Evolutionary conservation across 31 red algal genomes (phyloP).

Genomic region (Pterothamnion heteromorphum): DNA sequence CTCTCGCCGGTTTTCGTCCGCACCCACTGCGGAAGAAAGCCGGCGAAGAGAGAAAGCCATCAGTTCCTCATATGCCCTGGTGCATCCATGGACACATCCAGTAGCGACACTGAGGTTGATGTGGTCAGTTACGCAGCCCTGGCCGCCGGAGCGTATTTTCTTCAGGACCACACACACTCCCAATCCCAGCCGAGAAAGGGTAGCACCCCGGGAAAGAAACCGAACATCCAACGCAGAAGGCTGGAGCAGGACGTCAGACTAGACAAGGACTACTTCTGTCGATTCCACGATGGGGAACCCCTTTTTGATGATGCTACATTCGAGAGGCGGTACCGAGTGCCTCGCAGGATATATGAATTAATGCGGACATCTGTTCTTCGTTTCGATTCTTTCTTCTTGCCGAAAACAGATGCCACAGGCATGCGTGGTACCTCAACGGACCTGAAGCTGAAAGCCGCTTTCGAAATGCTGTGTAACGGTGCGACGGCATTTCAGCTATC

Average conservation of each 20-base stretch:
- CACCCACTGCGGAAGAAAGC: too few species aligned
- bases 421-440: not conserved
- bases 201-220: too few species aligned
- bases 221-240: too few species aligned
- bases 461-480: not conserved
- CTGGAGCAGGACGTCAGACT: too few species aligned
- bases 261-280: slow-evolving; percentile 25
- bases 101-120: not conserved
- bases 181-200: too few species aligned
- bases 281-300: not conserved
- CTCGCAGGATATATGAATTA: not conserved
- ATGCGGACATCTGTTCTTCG: not conserved
- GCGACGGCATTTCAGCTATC: not conserved
- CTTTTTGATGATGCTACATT: not conserved
- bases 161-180: not conserved
- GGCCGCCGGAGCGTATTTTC: not conserved
- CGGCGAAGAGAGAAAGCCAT: not conserved
- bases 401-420: not conserved
- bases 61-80: not conserved
- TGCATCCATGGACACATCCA: not conserved
- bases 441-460: not conserved
- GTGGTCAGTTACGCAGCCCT: not conserved
- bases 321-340: slow-evolving; percentile 5
- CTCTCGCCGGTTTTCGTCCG: too few species aligned
- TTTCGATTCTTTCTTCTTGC: slow-evolving; percentile 1